These are phyloP conservation scores for Condylostoma magnum DNA, from an alignment of 169 alveolate species.

Conservation along the genomic window DNA sequence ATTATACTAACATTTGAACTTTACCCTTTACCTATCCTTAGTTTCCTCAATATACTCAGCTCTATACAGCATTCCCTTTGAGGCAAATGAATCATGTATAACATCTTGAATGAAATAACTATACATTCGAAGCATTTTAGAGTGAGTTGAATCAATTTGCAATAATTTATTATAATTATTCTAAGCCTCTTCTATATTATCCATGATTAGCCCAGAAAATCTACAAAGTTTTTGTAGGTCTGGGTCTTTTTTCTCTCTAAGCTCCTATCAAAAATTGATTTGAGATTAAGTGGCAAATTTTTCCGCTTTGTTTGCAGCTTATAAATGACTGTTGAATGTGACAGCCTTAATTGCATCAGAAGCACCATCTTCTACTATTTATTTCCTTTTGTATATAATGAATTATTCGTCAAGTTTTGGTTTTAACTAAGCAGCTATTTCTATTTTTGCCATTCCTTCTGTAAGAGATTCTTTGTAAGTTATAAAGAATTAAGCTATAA, in stretches of 20 bases:
- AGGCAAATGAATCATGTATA: too few relatives aligned
- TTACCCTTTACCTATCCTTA: too few relatives aligned
- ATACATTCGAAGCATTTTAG: conserved; percentile 28
- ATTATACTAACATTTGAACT: too few relatives aligned
- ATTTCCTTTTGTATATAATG: conserved; percentile 17
- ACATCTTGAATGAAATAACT: conserved; percentile 23
- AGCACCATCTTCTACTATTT: conserved; percentile 20
- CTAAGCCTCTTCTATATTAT: conserved; percentile 19
- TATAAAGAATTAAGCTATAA: conserved; percentile 21
- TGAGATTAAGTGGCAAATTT: background rate
- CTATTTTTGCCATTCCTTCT: conserved; percentile 29
- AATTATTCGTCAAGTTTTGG: conserved; percentile 23
- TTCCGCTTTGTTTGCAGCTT: background rate
- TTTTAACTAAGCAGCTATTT: conserved; percentile 17
- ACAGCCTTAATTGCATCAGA: conserved; percentile 21
- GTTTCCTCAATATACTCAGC: too few relatives aligned
- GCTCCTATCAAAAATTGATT: conserved; percentile 1
- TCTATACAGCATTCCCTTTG: too few relatives aligned
- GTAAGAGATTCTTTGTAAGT: conserved; percentile 6
- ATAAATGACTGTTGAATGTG: conserved; percentile 20
- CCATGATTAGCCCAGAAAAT: background rate
- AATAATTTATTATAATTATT: background rate
- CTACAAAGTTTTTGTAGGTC: background rate
- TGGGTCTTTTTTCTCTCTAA: background rate
- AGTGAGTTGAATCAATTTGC: conserved; percentile 9